Evolutionary conservation across 2,329 filamentous ascomycete genomes (phyloP).

Genomic region (Fusarium newnesense): DNA sequence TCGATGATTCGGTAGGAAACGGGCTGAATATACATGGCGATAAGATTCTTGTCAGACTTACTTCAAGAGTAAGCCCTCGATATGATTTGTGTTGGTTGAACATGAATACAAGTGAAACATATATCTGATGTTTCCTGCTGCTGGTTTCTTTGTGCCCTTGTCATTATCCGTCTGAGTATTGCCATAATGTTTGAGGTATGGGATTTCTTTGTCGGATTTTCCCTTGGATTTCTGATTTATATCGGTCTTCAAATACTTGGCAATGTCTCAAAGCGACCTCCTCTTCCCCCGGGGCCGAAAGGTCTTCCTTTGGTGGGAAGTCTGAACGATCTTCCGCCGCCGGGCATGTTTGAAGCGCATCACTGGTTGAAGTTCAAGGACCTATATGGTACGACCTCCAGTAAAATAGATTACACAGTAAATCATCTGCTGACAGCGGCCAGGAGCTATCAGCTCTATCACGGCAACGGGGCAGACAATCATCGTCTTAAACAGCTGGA

Average conservation of each 20-base stretch:
- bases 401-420: fast-evolving
- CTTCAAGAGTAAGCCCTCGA: neutral
- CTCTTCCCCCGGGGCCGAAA: slow-evolving; percentile 30
- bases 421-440: fast-evolving
- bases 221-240: neutral
- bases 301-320: slow-evolving; percentile 29
- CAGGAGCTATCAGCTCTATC: slow-evolving; percentile 44
- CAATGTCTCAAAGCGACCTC: neutral
- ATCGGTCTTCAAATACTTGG: neutral
- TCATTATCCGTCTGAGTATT: too few species aligned
- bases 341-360: slow-evolving; percentile 9
- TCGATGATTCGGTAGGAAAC: neutral
- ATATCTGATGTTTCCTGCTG: fast-evolving
- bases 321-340: slow-evolving; percentile 22
- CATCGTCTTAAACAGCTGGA: slow-evolving; percentile 53
- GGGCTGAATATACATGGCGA: neutral
- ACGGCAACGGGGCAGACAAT: slow-evolving; percentile 54
- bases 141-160: too few species aligned
- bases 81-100: neutral
- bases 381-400: slow-evolving; percentile 3
- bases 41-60: neutral
- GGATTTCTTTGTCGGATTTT: neutral
- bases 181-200: neutral
- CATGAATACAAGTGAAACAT: neutral
- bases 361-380: slow-evolving; percentile 38